A percentile compares a stretch with the other conserved stretches of the same genome.
Evolutionary conservation across 352 stramenopile genomes (phyloP).

Genomic region (Hyaloperonospora brassicae): DNA sequence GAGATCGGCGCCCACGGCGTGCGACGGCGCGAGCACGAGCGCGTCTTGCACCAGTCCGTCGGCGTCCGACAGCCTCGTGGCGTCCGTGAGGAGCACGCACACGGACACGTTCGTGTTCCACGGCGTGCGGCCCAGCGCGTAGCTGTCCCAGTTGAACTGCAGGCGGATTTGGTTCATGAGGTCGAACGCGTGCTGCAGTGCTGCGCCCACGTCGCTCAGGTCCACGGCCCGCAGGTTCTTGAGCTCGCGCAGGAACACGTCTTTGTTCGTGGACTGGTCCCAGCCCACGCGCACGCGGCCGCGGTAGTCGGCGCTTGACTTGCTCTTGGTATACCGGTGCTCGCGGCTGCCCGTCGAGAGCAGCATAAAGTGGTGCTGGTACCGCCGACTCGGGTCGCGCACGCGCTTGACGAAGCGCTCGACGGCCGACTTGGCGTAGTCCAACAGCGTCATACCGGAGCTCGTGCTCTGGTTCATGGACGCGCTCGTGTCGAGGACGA

Average conservation of each 20-base stretch:
- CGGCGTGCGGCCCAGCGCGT: slow-evolving; percentile 60
- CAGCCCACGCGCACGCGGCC: slow-evolving; percentile 75
- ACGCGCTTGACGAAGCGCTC: slow-evolving; percentile 85
- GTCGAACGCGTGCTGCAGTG: slow-evolving; percentile 74
- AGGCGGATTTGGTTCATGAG: slow-evolving; percentile 87
- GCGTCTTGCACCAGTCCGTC: slow-evolving; percentile 71
- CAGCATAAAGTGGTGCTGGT: slow-evolving; percentile 87
- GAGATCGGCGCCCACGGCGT: slow-evolving; percentile 60
- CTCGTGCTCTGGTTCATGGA: slow-evolving; percentile 87
- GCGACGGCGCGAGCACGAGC: slow-evolving; percentile 64
- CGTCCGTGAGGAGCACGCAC: slow-evolving; percentile 76
- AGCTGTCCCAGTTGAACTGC: slow-evolving; percentile 86
- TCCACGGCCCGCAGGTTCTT: slow-evolving; percentile 78
- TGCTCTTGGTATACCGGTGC: slow-evolving; percentile 12
- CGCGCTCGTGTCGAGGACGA: slow-evolving; percentile 86
- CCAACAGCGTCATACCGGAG: slow-evolving; percentile 83
- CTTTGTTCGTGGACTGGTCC: slow-evolving; percentile 83
- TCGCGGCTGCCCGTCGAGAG: slow-evolving; percentile 56
- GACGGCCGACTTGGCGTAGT: slow-evolving; percentile 84
- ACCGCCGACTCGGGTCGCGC: slow-evolving; percentile 68
- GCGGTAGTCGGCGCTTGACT: slow-evolving; percentile 25
- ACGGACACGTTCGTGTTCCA: slow-evolving; percentile 84
- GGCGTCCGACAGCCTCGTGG: slow-evolving; percentile 50
- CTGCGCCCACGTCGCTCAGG: slow-evolving; percentile 65
- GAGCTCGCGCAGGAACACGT: slow-evolving; percentile 70